Base-by-base conservation (phyloP, 345 rosid genomes). In the Hibiscus tridactylites region DNA sequence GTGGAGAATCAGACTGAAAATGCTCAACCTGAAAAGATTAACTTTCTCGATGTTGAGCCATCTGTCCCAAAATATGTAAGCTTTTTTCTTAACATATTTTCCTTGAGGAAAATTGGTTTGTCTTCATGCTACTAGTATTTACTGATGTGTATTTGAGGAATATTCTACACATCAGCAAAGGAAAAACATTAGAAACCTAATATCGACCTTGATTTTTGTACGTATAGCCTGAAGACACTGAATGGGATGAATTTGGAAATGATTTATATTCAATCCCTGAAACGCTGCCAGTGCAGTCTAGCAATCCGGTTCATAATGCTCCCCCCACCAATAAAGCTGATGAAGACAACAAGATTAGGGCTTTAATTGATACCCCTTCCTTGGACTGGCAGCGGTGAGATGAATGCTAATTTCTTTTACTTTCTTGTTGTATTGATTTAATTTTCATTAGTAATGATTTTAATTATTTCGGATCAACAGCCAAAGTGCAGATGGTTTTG, bases 381-480 rank as follows among this genome's bases (percentile, higher is more conserved):
- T 83, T 95, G 81, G 99, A 92, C 79, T 95, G 99, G 98, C 98
- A 88, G 81, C 86, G 99, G 99, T 95, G 74, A 86, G 91, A 77
- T 64, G 69, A 29, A 19, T 59, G 59, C 31, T 39, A 11, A 44
- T 74, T 71, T 52, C 11, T 58, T 1, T 39, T 11, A 6, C 21
- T 3, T 58, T n/a, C 29, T 71, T 33, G 16, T 26, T 58, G 24
- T 21, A 21, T 21, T 21, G 24, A 21, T 21, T 21, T 21, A 21
- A 21, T 21, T 50, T 71, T 31, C 17, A 64, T 47, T n/a, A 15
- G 19, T 31, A 66, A 29, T 15, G 15, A 65, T 74, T 29, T 26
- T 31, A 50, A 4, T 50, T 53, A 35, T 66, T 29, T 77, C 65
- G 52, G 42, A 63, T 74, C 71, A 76, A 79, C 84, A 92, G 99